phyloP scores from a whole-genome alignment of 768 basidiomycete genomes.

The Xerocomellus amylosporus region DNA sequence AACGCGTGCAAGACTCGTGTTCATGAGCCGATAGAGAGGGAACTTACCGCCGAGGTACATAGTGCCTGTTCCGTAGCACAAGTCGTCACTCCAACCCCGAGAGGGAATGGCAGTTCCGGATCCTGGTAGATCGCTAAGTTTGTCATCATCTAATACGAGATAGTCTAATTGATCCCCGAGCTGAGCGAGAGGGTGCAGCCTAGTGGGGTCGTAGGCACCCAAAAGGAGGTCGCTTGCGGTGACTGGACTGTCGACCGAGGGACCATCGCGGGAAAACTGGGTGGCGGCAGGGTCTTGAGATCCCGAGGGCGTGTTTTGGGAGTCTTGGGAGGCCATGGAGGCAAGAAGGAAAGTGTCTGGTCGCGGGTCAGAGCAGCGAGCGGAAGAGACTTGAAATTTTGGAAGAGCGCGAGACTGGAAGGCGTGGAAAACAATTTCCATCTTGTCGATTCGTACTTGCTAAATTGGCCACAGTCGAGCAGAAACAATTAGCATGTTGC shows the following conservation, averaged over 20 bases:
- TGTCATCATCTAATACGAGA: conserved; percentile 93
- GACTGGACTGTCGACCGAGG: conserved; percentile 54
- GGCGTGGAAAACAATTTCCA: conserved; percentile 22
- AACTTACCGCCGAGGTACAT: conserved; percentile 95
- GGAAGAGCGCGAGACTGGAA: conserved; percentile 23
- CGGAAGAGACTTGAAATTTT: conserved; percentile 27
- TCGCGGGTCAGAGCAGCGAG: conserved; percentile 21
- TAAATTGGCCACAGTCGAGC: conserved; percentile 16
- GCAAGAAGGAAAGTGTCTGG: conserved; percentile 7
- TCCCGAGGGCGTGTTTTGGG: conserved; percentile 31
- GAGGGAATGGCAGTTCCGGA: conserved; percentile 88
- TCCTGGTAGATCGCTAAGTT: conserved; percentile 87
- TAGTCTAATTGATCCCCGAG: conserved; percentile 95
- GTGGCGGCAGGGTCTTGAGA: conserved; percentile 46
- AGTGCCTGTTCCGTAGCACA: conserved; percentile 98
- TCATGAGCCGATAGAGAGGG: conserved; percentile 56
- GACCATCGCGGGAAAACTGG: conserved; percentile 42
- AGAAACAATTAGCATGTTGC: conserved; percentile 31
- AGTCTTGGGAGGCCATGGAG: conserved; percentile 31
- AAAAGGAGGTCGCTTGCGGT: conserved; percentile 86
- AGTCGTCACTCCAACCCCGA: conserved; percentile 97
- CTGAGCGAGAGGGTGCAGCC: conserved; percentile 90
- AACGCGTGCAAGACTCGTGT: conserved; percentile 44
- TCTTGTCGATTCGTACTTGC: conserved; percentile 1
- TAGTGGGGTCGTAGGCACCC: conserved; percentile 86